A percentile compares a stretch with the other conserved stretches of the same genome.
Evolutionary conservation across 495 filamentous ascomycete species (phyloP).

Genomic region (Sordaria brevicollis): DNA sequence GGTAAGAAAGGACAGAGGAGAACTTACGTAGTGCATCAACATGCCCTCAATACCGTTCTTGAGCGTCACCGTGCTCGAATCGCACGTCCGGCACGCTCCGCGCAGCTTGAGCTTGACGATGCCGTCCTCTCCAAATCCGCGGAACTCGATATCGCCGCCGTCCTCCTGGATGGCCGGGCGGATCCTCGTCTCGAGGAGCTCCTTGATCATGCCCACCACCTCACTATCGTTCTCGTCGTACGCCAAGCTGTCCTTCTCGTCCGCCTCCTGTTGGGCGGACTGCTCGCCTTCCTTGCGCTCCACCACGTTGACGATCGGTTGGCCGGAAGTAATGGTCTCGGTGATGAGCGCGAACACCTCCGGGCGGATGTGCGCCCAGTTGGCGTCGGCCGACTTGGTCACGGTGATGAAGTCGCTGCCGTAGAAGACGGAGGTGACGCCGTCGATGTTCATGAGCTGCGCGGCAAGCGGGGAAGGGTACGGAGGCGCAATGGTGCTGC

Average conservation of each 20-base stretch:
- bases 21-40: conserved; percentile 64
- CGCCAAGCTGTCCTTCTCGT: conserved; percentile 55
- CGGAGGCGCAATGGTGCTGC: conserved; percentile 77
- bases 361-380: conserved; percentile 91
- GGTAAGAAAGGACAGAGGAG: neutral
- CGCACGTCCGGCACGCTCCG: conserved; percentile 90
- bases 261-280: conserved; percentile 21
- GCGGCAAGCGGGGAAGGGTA: conserved; percentile 90
- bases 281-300: conserved; percentile 42
- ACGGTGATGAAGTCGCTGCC: conserved; percentile 94
- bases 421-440: conserved; percentile 89
- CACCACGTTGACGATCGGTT: conserved; percentile 65
- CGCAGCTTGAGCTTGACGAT: conserved; percentile 78
- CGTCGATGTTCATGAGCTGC: conserved; percentile 81
- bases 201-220: conserved; percentile 95
- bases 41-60: conserved; percentile 97
- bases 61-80: conserved; percentile 88
- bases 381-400: conserved; percentile 73
- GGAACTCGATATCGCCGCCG: conserved; percentile 90
- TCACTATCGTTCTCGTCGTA: conserved; percentile 85
- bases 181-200: conserved; percentile 92
- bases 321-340: conserved; percentile 72
- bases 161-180: conserved; percentile 94
- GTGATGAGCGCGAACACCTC: conserved; percentile 94
- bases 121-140: conserved; percentile 81